Evolutionary conservation across 306 rosid species (phyloP).

Genomic region (Vigna trinervia): DNA sequence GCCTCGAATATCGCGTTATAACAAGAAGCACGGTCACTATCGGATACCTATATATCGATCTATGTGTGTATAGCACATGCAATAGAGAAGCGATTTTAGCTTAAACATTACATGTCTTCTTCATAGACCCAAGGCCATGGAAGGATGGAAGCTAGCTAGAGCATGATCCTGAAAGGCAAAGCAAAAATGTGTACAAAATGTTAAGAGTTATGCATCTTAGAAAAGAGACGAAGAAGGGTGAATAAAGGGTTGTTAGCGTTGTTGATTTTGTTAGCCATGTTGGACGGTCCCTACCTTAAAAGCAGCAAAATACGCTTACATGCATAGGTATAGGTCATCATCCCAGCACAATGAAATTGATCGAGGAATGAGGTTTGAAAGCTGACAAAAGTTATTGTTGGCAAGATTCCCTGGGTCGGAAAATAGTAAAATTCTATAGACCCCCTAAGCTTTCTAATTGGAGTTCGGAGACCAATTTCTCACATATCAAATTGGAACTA

Average conservation of each 20-base stretch:
- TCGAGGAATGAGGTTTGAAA: slow-evolving; percentile 43
- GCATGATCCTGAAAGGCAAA: slow-evolving; percentile 6
- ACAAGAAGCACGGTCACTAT: not conserved
- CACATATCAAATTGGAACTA: slow-evolving; percentile 27
- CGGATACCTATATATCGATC: not conserved
- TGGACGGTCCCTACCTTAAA: slow-evolving; percentile 48
- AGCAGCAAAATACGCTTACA: slow-evolving; percentile 16
- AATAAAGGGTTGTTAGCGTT: slow-evolving; percentile 36
- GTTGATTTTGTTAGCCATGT: slow-evolving; percentile 37
- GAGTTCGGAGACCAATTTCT: slow-evolving; percentile 25
- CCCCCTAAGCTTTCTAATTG: slow-evolving; percentile 37
- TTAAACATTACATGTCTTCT: not conserved
- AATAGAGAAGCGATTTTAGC: not conserved
- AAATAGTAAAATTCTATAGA: slow-evolving; percentile 8
- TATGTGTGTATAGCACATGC: not conserved
- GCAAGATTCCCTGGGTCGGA: slow-evolving; percentile 41
- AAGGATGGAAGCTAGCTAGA: not conserved
- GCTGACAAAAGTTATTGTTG: slow-evolving; percentile 44
- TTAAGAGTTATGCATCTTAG: not conserved
- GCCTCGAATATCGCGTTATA: too few species aligned
- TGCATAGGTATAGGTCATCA: slow-evolving; percentile 12
- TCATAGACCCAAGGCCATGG: not conserved
- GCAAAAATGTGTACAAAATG: not conserved
- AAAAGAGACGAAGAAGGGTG: slow-evolving; percentile 18
- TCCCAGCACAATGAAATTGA: slow-evolving; percentile 34